phyloP scores from a whole-genome alignment of 208 protist species.

The Acanthamoeba sp. region DNA sequence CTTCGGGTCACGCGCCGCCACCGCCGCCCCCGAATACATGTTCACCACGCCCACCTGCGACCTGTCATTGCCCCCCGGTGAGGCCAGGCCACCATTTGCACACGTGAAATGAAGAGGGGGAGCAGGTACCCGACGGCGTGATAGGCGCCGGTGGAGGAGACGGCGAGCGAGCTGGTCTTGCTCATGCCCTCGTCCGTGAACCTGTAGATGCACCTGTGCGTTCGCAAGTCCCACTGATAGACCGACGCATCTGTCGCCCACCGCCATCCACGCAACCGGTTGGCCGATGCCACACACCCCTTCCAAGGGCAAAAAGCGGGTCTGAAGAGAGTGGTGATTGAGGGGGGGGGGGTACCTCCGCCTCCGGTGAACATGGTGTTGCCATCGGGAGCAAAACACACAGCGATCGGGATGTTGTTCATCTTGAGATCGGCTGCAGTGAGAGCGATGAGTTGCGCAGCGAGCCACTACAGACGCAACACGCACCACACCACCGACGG shows the following conservation, averaged over 20 bases:
- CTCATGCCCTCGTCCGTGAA: conserved; percentile 7
- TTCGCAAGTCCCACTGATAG: conserved; percentile 75
- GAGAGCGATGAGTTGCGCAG: not conserved
- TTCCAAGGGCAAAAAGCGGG: not conserved
- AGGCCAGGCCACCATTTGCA: no score
- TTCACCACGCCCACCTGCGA: conserved; percentile 75
- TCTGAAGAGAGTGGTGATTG: no score
- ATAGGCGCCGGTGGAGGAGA: not conserved
- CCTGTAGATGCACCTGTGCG: conserved; percentile 55
- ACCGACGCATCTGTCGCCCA: not conserved
- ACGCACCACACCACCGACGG: not conserved
- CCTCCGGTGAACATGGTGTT: not conserved
- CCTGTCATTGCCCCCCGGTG: no score
- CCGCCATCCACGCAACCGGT: not conserved
- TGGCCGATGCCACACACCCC: no score
- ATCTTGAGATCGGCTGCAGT: not conserved
- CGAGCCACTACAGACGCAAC: no score
- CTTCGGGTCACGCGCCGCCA: not conserved
- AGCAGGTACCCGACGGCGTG: not conserved
- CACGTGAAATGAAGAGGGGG: not conserved
- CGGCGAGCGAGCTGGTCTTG: not conserved
- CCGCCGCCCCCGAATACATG: conserved; percentile 20
- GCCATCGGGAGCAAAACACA: not conserved
- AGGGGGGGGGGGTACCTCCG: not conserved
- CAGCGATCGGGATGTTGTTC: conserved; percentile 25